Conservation (phyloP, 2,329 filamentous ascomycete genomes). For the Colletotrichum neosansevieriae region DNA sequence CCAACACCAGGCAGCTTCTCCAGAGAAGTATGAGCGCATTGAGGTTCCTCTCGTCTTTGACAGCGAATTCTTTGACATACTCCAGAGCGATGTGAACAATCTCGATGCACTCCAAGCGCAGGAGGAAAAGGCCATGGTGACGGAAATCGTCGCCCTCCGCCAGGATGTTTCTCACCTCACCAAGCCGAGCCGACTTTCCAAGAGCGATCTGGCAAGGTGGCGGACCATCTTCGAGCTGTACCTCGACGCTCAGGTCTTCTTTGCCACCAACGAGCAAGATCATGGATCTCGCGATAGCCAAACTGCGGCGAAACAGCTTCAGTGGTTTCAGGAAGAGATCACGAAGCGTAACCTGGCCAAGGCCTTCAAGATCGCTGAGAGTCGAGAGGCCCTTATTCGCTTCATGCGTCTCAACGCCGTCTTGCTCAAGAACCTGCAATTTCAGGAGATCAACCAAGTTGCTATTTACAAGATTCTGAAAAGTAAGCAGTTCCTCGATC, state of each 20-base stretch:
- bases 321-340: conserved; percentile 79
- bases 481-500: conserved; percentile 61
- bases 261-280: conserved; percentile 79
- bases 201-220: conserved; percentile 80
- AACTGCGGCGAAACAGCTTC: conserved; percentile 74
- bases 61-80: conserved; percentile 81
- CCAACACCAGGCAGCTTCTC: conserved; percentile 1
- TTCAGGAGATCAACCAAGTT: conserved; percentile 84
- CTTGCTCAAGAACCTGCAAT: conserved; percentile 83
- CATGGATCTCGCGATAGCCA: conserved; percentile 75
- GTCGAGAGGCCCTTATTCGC: conserved; percentile 71
- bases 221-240: conserved; percentile 86
- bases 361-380: conserved; percentile 75
- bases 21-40: conserved; percentile 55
- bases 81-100: conserved; percentile 77
- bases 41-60: conserved; percentile 84
- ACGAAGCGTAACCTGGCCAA: conserved; percentile 68
- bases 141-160: conserved; percentile 74
- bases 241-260: conserved; percentile 83
- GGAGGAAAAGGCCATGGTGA: conserved; percentile 73
- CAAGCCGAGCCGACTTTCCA: conserved; percentile 71
- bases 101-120: conserved; percentile 76
- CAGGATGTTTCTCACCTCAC: conserved; percentile 73
- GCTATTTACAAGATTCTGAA: conserved; percentile 89
- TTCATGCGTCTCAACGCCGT: conserved; percentile 81